Evolutionary conservation across 495 filamentous ascomycete species (phyloP).

Genomic region (Neurospora hispaniola): DNA sequence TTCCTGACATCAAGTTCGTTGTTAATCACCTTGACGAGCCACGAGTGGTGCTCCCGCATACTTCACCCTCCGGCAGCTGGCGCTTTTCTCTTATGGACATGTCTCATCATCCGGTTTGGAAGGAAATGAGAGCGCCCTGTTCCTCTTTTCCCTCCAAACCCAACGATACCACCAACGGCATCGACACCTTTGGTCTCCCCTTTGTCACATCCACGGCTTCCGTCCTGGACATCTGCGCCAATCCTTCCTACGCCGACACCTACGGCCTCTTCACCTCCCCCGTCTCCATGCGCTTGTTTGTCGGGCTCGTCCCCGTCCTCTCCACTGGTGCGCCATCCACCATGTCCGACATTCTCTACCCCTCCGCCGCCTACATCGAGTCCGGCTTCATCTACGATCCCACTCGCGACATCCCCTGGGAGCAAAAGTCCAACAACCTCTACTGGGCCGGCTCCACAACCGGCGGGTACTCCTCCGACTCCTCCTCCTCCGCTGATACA

Average conservation of each 20-base stretch:
- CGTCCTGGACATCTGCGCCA: constrained; percentile 16
- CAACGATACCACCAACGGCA: neutral
- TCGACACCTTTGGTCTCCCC: constrained; percentile 15
- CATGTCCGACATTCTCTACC: constrained; percentile 30
- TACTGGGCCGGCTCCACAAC: constrained; percentile 45
- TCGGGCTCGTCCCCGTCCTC: constrained; percentile 26
- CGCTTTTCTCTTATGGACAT: constrained; percentile 1
- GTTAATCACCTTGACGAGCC: constrained; percentile 76
- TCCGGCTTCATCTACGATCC: constrained; percentile 25
- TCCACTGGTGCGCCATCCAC: constrained; percentile 26
- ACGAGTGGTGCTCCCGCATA: constrained; percentile 47
- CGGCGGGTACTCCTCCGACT: constrained; percentile 25
- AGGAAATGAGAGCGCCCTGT: constrained; percentile 13
- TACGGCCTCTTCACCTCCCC: constrained; percentile 23
- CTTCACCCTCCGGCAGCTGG: neutral
- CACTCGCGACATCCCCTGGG: constrained; percentile 29
- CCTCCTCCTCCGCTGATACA: constrained; percentile 1
- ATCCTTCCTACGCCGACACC: constrained; percentile 16
- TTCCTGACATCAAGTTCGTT: constrained; percentile 65
- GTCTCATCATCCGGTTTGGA: constrained; percentile 8
- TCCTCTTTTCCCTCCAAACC: neutral
- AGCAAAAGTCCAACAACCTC: constrained; percentile 27
- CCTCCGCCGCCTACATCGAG: constrained; percentile 22
- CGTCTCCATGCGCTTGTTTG: constrained; percentile 16
- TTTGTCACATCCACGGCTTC: constrained; percentile 14